Evolutionary conservation across 2,329 filamentous ascomycete genomes (phyloP), one percentile per base, ranked within the genome.

Genomic region (Neoscytalidium dimidiatum): DNA sequence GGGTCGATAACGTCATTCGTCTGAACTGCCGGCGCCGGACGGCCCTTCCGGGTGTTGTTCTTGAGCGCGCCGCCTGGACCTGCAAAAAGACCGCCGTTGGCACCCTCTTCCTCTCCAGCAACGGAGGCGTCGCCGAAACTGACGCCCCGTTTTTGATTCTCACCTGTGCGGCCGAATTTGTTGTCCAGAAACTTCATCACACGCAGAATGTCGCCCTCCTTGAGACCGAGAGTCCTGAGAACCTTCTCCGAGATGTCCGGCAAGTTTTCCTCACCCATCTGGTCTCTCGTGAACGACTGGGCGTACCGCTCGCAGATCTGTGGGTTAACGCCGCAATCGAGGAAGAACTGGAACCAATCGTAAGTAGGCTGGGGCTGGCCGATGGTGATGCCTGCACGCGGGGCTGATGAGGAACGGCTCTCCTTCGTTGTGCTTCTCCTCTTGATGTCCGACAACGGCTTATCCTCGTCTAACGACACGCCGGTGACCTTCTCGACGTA

Each of bases 261-360:
- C 66, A 98, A 80, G 43, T 97, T 89, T 68, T 92, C 94, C 77
- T 97, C 94, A 69, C 96, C 94, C 92, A 99, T 98, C 26, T 94
- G 95, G 74, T 99, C 95, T 73, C 90, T 90, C 53, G 87, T 78
- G 74, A 99, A 99, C 2, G 92, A 92, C 73, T 93, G 91, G 1
- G 94, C 90, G 74, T 99, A 99, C 63, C 95, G 87, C 79, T 98
- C 94, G 78, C 95, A 99, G 51, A 97, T 89, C 66, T 96, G 92
- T 56, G 94, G 92, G 49, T 93, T 90, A 71, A 98, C 92, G 52
- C 96, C 94, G 75, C 93, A 96, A 68, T 89, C 88, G 44, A 99
- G 82, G 83, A 99, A 99, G 81, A 99, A 98, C 75, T 97, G 93
- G 73, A 99, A 99, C 95, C 95, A 99, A 76, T 99, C 95, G 75